phyloP scores from a whole-genome alignment of 192 early-diverging fungal genomes.

The Backusella circina region DNA sequence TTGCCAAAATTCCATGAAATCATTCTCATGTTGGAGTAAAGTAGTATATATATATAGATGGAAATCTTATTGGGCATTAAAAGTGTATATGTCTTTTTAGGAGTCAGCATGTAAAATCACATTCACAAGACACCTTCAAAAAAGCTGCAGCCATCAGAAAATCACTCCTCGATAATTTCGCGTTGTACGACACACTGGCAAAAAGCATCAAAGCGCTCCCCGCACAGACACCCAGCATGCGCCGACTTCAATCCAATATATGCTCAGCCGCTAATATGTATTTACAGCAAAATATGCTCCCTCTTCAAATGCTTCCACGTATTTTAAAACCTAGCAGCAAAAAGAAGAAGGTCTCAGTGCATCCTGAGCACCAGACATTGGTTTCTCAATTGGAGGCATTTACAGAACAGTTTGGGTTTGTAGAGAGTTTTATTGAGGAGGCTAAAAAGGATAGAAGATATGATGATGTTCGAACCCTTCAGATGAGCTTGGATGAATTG shows the following conservation, averaged over 20 bases:
- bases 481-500: slow-evolving; percentile 58
- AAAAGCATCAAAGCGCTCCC: slow-evolving; percentile 59
- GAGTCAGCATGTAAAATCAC: slow-evolving; percentile 26
- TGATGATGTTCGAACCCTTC: slow-evolving; percentile 66
- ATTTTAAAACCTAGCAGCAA: slow-evolving; percentile 37
- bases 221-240: slow-evolving; percentile 38
- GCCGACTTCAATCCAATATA: slow-evolving; percentile 59
- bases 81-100: too few species aligned
- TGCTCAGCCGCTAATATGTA: slow-evolving; percentile 64
- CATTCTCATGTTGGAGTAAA: slow-evolving; percentile 50
- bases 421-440: slow-evolving; percentile 61
- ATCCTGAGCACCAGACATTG: slow-evolving; percentile 25
- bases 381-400: slow-evolving; percentile 49
- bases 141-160: slow-evolving; percentile 57
- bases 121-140: slow-evolving; percentile 52
- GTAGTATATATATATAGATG: neutral
- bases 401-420: slow-evolving; percentile 61
- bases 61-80: too few species aligned
- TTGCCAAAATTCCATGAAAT: slow-evolving; percentile 55
- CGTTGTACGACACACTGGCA: slow-evolving; percentile 53
- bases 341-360: neutral
- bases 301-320: slow-evolving; percentile 65
- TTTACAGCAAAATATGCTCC: slow-evolving; percentile 75
- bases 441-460: slow-evolving; percentile 60
- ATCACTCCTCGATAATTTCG: slow-evolving; percentile 62